A percentile compares a stretch with the other conserved stretches of the same genome.
Evolutionary conservation across 768 basidiomycete genomes (phyloP).

Genomic region (Strobilomyces confusus): DNA sequence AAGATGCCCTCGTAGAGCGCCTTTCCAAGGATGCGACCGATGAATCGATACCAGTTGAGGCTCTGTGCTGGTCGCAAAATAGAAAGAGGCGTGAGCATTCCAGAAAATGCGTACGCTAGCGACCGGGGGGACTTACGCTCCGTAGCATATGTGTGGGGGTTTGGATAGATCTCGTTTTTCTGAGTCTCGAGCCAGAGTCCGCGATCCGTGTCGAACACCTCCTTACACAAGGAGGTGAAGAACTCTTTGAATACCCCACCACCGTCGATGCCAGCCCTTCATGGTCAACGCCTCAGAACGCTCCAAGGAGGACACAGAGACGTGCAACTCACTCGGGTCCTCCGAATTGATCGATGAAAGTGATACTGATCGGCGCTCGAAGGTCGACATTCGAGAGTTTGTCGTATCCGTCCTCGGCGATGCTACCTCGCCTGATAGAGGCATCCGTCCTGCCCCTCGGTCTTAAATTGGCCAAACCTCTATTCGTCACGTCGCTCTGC

Average conservation of each 20-base stretch:
- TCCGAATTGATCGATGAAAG: constrained; percentile 90
- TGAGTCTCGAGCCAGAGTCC: constrained; percentile 91
- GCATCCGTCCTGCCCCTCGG: constrained; percentile 23
- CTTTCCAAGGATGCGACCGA: constrained; percentile 92
- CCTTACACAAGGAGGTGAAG: constrained; percentile 86
- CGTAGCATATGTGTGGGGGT: constrained; percentile 86
- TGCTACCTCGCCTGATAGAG: constrained; percentile 54
- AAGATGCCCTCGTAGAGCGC: constrained; percentile 96
- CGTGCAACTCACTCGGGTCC: constrained; percentile 64
- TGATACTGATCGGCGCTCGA: constrained; percentile 80
- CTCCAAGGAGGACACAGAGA: constrained; percentile 1
- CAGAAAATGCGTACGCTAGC: not conserved
- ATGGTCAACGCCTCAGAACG: constrained; percentile 1
- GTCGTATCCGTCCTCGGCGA: constrained; percentile 92
- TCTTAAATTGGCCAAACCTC: constrained; percentile 15
- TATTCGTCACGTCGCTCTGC: constrained; percentile 47
- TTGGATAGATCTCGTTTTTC: constrained; percentile 94
- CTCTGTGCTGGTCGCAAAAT: constrained; percentile 56
- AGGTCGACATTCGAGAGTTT: constrained; percentile 71
- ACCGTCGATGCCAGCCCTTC: constrained; percentile 87
- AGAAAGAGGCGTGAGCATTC: not conserved
- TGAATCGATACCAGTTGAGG: constrained; percentile 88
- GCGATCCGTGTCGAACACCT: constrained; percentile 92
- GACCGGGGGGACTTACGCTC: constrained; percentile 57
- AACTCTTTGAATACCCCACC: constrained; percentile 99